phyloP scores from a whole-genome alignment of 108 stramenopile species.

The Conticribra guillardii region DNA sequence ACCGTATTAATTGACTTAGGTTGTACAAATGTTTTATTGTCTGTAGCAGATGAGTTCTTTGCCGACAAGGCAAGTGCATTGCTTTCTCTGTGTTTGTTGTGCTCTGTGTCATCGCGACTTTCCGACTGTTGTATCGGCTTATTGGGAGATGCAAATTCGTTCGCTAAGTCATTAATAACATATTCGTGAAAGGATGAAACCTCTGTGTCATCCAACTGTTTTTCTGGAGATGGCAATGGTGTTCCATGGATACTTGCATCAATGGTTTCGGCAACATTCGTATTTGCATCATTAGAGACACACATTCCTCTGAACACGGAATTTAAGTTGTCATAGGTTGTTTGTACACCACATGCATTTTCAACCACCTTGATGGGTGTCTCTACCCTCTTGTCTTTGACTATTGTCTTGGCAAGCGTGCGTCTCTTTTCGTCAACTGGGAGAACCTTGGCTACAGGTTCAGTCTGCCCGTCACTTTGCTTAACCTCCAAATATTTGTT shows the following conservation, averaged over 20 bases:
- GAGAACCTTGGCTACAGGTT: no score
- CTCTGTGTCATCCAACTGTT: slow-evolving; percentile 19
- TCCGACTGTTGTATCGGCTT: slow-evolving; percentile 9
- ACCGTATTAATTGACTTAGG: background rate
- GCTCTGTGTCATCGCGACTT: slow-evolving; percentile 34
- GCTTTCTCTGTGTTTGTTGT: slow-evolving; percentile 15
- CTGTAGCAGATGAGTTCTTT: background rate
- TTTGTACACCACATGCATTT: no score
- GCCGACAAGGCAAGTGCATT: background rate
- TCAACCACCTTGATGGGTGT: no score
- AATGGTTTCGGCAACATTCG: background rate
- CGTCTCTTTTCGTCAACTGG: no score
- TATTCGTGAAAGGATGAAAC: slow-evolving; percentile 22
- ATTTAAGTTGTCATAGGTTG: no score
- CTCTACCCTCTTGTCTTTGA: no score
- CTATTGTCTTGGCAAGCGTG: no score
- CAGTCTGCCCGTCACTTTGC: no score
- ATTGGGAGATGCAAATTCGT: slow-evolving; percentile 16
- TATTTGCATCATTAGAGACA: background rate
- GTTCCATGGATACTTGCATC: background rate
- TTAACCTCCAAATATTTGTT: no score
- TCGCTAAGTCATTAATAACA: slow-evolving; percentile 22
- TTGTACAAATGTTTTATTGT: background rate
- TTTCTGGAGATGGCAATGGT: slow-evolving; percentile 16
- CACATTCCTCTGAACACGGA: no score